phyloP scores from a whole-genome alignment of 108 stramenopile species.

The Nannochloropsis gaditana region DNA sequence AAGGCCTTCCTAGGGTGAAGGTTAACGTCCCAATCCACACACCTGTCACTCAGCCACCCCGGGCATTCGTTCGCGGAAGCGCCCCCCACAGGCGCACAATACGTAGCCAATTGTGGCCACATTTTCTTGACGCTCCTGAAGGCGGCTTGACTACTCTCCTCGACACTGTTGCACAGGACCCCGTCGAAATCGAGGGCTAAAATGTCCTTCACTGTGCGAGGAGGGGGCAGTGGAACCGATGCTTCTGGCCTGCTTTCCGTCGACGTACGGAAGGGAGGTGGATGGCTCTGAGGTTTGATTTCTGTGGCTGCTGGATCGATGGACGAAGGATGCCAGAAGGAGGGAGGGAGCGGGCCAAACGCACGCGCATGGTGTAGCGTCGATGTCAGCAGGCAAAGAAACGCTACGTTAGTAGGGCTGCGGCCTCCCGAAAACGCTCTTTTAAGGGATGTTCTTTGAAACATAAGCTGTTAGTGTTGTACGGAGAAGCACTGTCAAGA shows the following conservation, averaged over 20 bases:
- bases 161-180: slow-evolving; percentile 42
- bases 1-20: no score
- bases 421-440: no score
- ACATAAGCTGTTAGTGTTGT: no score
- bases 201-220: background rate
- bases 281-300: background rate
- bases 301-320: background rate
- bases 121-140: slow-evolving; percentile 24
- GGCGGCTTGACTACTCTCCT: slow-evolving; percentile 33
- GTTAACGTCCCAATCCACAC: background rate
- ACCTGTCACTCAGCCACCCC: background rate
- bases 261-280: background rate
- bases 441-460: no score
- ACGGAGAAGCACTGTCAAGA: no score
- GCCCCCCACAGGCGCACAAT: background rate
- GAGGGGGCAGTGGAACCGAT: background rate
- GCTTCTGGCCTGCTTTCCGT: background rate
- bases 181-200: slow-evolving; percentile 24
- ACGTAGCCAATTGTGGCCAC: slow-evolving; percentile 29
- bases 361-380: background rate
- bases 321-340: slow-evolving; percentile 13
- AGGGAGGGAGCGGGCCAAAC: background rate
- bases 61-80: background rate
- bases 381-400: background rate
- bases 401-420: no score